Conservation (phyloP, 1,284 basidiomycete genomes). For the Agroathelia rolfsii region DNA sequence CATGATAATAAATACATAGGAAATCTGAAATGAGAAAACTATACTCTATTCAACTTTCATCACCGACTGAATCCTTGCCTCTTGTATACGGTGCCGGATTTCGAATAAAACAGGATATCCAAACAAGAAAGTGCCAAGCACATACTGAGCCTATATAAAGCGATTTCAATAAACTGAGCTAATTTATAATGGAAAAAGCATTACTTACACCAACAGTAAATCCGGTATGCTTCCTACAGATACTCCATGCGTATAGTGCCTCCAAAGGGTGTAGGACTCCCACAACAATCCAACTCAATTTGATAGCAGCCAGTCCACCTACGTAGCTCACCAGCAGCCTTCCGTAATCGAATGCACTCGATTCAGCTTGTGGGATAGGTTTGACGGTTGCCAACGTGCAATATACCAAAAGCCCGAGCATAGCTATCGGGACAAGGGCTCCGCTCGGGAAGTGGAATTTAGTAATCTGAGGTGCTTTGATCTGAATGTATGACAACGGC, state of each 20-base stretch:
- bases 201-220: slow-evolving; percentile 41
- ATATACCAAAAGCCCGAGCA: slow-evolving; percentile 22
- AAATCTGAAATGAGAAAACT: no score
- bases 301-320: slow-evolving; percentile 10
- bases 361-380: slow-evolving; percentile 11
- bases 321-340: slow-evolving; percentile 10
- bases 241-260: slow-evolving; percentile 24
- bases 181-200: slow-evolving; percentile 4
- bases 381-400: slow-evolving; percentile 18
- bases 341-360: slow-evolving; percentile 7
- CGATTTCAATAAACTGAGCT: slow-evolving; percentile 7
- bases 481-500: slow-evolving; percentile 25
- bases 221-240: slow-evolving; percentile 52
- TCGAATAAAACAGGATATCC: slow-evolving; percentile 27
- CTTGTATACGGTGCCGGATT: slow-evolving; percentile 26
- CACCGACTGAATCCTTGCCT: slow-evolving; percentile 33
- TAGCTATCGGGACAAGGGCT: slow-evolving; percentile 11
- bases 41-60: slow-evolving; percentile 20
- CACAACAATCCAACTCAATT: slow-evolving; percentile 22
- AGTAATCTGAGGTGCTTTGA: slow-evolving; percentile 50
- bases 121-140: slow-evolving; percentile 21
- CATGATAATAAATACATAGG: no score
- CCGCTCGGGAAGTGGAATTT: slow-evolving; percentile 37
- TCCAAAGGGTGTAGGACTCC: slow-evolving; percentile 22
- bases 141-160: slow-evolving; percentile 29